Percentiles rank a stretch among this genome's conserved stretches.
Evolutionary conservation across 345 rosid species (phyloP).

Genomic region (Hibiscus syriacus): DNA sequence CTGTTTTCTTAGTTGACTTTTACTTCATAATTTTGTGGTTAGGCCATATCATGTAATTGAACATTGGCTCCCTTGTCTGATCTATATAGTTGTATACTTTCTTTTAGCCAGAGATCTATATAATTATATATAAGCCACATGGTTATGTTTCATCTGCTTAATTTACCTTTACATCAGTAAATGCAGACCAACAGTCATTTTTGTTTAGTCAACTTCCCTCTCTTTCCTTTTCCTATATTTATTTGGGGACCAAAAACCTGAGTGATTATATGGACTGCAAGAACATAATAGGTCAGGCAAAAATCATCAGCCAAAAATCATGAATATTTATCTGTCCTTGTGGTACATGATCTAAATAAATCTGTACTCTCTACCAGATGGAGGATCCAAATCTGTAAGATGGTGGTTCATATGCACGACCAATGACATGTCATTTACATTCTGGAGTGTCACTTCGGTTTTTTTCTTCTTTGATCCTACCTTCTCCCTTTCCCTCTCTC

Average conservation of each 20-base stretch:
- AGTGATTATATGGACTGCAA: not conserved
- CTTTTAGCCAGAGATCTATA: too few relatives aligned
- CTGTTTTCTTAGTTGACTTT: not conserved
- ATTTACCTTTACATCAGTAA: not conserved
- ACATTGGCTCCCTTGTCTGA: not conserved
- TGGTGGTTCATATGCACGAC: not conserved
- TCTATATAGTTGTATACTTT: not conserved
- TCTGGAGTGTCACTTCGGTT: not conserved
- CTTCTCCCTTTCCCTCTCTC: not conserved
- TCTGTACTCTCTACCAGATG: not conserved
- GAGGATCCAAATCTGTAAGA: not conserved
- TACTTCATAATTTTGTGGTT: not conserved
- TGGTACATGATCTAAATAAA: slow-evolving; percentile 1
- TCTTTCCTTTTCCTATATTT: not conserved
- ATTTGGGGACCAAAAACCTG: not conserved
- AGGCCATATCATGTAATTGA: not conserved
- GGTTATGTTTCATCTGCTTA: not conserved
- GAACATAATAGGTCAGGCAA: not conserved
- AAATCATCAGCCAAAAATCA: slow-evolving; percentile 4
- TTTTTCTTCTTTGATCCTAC: not conserved
- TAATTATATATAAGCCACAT: not conserved
- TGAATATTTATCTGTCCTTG: not conserved
- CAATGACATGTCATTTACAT: not conserved
- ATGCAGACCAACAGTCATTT: not conserved
- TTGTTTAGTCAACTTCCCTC: not conserved